Evolutionary conservation across 805 yeast genomes (phyloP).

Genomic region (Candida boleticola): DNA sequence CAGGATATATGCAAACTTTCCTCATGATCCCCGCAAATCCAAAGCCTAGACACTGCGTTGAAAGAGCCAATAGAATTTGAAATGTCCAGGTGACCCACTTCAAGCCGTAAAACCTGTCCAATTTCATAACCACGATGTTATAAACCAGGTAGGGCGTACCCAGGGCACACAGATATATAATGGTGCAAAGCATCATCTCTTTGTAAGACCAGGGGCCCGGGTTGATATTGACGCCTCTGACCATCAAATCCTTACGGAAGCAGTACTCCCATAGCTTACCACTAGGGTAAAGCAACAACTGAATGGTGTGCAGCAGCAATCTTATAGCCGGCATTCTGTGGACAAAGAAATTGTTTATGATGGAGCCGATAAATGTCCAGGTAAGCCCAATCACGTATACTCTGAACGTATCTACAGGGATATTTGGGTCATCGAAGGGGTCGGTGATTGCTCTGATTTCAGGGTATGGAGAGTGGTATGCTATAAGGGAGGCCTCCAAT

Average conservation of each 20-base stretch:
- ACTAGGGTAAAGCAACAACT: slow-evolving; percentile 36
- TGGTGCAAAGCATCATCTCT: slow-evolving; percentile 45
- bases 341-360: slow-evolving; percentile 40
- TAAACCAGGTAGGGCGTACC: slow-evolving; percentile 43
- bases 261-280: slow-evolving; percentile 39
- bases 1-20: slow-evolving; percentile 47
- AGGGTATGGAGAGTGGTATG: slow-evolving; percentile 41
- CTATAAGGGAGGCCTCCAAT: slow-evolving; percentile 37
- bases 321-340: slow-evolving; percentile 38
- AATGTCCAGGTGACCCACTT: slow-evolving; percentile 50
- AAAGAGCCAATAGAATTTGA: slow-evolving; percentile 49
- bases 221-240: slow-evolving; percentile 26
- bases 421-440: slow-evolving; percentile 33
- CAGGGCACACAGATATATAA: slow-evolving; percentile 41
- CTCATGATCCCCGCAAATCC: slow-evolving; percentile 67
- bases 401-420: slow-evolving; percentile 35
- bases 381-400: slow-evolving; percentile 38
- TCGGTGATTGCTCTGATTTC: slow-evolving; percentile 40
- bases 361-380: slow-evolving; percentile 42
- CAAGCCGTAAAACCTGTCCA: slow-evolving; percentile 40
- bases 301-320: slow-evolving; percentile 38
- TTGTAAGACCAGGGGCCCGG: slow-evolving; percentile 45
- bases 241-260: slow-evolving; percentile 22
- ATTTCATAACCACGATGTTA: slow-evolving; percentile 43
- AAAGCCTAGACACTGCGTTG: slow-evolving; percentile 63